Evolutionary conservation across 352 stramenopile genomes (phyloP), one percentile per base, ranked within the genome.

Genomic region (Blastocystis sp.): DNA sequence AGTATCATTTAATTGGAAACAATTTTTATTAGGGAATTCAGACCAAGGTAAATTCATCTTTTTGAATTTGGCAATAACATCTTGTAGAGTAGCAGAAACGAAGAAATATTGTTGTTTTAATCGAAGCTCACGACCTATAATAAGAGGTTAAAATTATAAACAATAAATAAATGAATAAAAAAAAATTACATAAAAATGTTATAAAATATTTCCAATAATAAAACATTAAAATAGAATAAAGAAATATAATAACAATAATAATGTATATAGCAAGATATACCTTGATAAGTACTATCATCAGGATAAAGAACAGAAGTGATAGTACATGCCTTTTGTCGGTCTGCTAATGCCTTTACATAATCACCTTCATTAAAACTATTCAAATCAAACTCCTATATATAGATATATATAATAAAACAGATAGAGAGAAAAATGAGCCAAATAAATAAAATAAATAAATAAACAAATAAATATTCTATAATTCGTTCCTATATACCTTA

Each of bases 71-170:
- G 46, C 13, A 62, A 34, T 28, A 7, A 68, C 33, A 33, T 68
- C 65, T 36, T 69, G 65, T 13, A 69, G 32, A 2, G 65, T 69
- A 13, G 65, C 65, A 7, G 45, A 69, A 4, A 69, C 65, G 24
- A 69, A 69, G 40, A 70, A 71, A 56, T 70, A 70, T 56, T 70
- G 66, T 56, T 70, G 66, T 48, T 70, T 70, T 11, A 70, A 58
- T 16, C 66, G 66, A 16, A 70, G 64, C 55, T 70, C 66, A 54
- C n/a, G n/a, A n/a, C n/a, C n/a, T n/a, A n/a, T n/a, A n/a, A n/a
- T n/a, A n/a, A n/a, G n/a, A n/a, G n/a, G n/a, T n/a, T n/a, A n/a
- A n/a, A n/a, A n/a, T n/a, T n/a, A n/a, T n/a, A n/a, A n/a, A n/a
- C n/a, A n/a, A n/a, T n/a, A n/a, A n/a, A n/a, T n/a, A n/a, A n/a